Evolutionary conservation across 331 rosid species (phyloP), one percentile per base, ranked within the genome.

Genomic region (Acacia concinna): DNA sequence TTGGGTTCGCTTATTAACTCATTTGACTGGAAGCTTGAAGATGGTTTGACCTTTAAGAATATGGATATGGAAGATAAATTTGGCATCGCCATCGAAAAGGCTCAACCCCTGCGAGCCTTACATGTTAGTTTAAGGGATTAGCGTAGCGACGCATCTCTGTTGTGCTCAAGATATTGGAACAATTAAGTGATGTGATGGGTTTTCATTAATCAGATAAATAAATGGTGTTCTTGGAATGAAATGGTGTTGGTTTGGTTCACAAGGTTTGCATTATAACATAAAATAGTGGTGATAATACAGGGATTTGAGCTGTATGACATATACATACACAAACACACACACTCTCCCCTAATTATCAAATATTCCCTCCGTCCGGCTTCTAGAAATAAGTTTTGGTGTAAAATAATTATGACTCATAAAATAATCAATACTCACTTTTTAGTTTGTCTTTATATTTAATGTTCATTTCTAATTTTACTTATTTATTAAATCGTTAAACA

Each of bases 1-100:
- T 68, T 68, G 73, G 73, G 73, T 13, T 68, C 54, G 54, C 35
- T 68, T 25, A 40, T 68, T 28, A 68, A 40, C 34, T 68, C 21
- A 0, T 68, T 68, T 40, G 54, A 68, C 17, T 68, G 54, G 73
- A 40, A 21, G 52, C 52, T 68, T 40, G 52, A 38, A 21, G 73
- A 23, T 40, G 73, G 52, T 12, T 2, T 68, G 52, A 13, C 1
- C 17, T 12, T 54, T 14, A n/a, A 68, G 34, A 35, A 68, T 68
- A 12, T 38, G 20, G 51, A 67, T 23, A 68, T 68, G 73, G 73
- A 68, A 12, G 54, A 68, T 40, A 11, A 40, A 40, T 68, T 68
- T 68, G 73, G 54, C 5, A 23, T 68, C 6, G 46, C 21, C 34
- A 21, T 25, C 21, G 73, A 41, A 25, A 68, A 68, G 54, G 73